These are phyloP conservation scores for Vaccinium myrtillus DNA, from an alignment of 148 eudicot genomes.

Conservation along the genomic window DNA sequence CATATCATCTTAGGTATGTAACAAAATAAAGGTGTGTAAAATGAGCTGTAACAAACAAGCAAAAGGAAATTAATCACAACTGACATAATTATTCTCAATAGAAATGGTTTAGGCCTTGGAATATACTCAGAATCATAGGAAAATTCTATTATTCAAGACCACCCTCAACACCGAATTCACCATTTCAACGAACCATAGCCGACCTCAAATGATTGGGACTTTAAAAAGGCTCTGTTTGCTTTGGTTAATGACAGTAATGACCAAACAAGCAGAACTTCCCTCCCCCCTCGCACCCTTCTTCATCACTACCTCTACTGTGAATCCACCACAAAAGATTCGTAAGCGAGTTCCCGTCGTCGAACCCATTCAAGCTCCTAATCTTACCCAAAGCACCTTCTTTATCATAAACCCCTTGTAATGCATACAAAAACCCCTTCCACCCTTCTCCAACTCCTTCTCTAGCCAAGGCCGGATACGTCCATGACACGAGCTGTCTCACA, in stretches of 20 bases:
- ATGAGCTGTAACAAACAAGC: too few relatives aligned
- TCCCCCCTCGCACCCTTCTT: conserved; percentile 27
- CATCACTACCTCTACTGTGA: conserved; percentile 64
- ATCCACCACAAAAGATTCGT: conserved; percentile 90
- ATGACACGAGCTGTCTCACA: conserved; percentile 61
- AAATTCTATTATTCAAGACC: neutral
- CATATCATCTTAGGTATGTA: neutral
- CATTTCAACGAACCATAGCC: conserved; percentile 14
- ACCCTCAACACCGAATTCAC: neutral
- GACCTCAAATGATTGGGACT: too few relatives aligned
- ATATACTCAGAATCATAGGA: neutral
- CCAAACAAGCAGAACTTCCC: conserved; percentile 52
- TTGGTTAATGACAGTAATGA: conserved; percentile 33
- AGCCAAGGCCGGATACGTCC: conserved; percentile 65
- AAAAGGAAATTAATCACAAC: neutral
- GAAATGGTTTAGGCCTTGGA: neutral
- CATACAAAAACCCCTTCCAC: conserved; percentile 84
- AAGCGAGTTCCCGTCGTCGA: conserved; percentile 78
- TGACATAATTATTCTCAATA: neutral
- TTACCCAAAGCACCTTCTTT: conserved; percentile 46
- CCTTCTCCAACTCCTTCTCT: conserved; percentile 85
- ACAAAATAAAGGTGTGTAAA: neutral
- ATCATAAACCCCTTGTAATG: conserved; percentile 73
- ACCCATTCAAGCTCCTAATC: conserved; percentile 53
- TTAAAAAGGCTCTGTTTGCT: too few relatives aligned